A percentile compares a stretch with the other conserved stretches of the same genome.
Evolutionary conservation across 106 monocot species (phyloP).

Genomic region (Iris macrosiphon): DNA sequence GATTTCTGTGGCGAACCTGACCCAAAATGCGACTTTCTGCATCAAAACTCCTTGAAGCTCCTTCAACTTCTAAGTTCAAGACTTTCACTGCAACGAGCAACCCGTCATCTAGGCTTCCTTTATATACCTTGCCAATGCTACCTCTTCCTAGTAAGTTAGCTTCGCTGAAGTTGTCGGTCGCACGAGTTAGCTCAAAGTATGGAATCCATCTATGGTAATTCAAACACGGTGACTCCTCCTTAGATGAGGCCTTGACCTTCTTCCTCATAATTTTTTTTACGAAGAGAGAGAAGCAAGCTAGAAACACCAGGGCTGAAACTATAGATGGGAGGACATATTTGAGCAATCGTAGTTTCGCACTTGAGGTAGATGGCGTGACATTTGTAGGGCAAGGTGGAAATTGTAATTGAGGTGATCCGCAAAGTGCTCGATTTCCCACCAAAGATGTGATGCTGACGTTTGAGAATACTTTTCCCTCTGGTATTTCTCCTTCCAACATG

Average conservation of each 20-base stretch:
- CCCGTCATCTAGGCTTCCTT: constrained; percentile 49
- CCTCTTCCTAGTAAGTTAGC: constrained; percentile 55
- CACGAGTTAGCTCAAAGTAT: constrained; percentile 8
- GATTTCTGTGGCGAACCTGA: constrained; percentile 66
- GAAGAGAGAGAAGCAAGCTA: background rate
- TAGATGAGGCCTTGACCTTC: too few relatives aligned
- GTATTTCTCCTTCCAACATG: background rate
- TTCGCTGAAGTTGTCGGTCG: constrained; percentile 64
- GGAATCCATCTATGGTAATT: background rate
- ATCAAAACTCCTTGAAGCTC: constrained; percentile 58
- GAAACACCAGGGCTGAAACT: background rate
- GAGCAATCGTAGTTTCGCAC: background rate
- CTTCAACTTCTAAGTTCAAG: constrained; percentile 38
- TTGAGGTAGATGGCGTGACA: background rate
- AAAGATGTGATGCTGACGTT: background rate
- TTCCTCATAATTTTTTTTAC: background rate
- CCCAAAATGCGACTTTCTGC: constrained; percentile 74
- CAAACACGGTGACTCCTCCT: background rate
- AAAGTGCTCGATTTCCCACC: constrained; percentile 1
- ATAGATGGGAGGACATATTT: background rate
- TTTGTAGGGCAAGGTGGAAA: constrained; percentile 3
- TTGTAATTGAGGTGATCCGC: background rate
- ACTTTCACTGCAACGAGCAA: constrained; percentile 65
- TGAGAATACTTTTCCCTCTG: background rate
- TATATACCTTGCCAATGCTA: constrained; percentile 77